Percentiles rank a stretch among this genome's conserved stretches.
Evolutionary conservation across 331 rosid genomes (phyloP).

Genomic region (Stylosanthes scabra): DNA sequence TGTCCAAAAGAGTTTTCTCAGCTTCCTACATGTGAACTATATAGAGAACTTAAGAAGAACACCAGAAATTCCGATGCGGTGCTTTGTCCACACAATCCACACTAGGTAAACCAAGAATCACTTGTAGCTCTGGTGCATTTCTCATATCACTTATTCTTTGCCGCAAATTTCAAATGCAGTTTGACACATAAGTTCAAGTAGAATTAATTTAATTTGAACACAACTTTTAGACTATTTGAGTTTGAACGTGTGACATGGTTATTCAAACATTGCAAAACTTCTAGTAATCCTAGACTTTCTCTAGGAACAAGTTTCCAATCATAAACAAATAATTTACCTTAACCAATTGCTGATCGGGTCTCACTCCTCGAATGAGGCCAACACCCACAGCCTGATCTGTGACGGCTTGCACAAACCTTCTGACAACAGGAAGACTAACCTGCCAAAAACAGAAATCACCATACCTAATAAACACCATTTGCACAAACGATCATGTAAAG

Average conservation of each 20-base stretch:
- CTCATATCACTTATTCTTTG: conserved; percentile 5
- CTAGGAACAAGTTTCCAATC: not conserved
- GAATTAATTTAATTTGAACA: conserved; percentile 2
- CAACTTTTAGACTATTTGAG: conserved; percentile 8
- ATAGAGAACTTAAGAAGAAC: not conserved
- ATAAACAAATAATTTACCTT: conserved; percentile 53
- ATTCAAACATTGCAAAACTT: not conserved
- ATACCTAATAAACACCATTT: conserved; percentile 12
- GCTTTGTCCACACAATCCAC: conserved; percentile 4
- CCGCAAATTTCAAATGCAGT: conserved; percentile 23
- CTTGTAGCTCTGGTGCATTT: conserved; percentile 2
- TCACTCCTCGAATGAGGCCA: conserved; percentile 89
- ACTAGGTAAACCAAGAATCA: conserved; percentile 1
- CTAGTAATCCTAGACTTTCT: conserved; percentile 8
- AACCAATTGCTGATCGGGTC: conserved; percentile 95
- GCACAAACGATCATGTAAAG: not conserved
- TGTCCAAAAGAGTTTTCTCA: conserved; percentile 24
- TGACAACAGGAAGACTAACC: conserved; percentile 99
- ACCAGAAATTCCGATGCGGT: not conserved
- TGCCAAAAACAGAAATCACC: conserved; percentile 51
- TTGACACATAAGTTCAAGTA: not conserved
- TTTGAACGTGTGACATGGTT: not conserved
- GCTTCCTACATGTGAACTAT: conserved; percentile 9
- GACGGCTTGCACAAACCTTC: conserved; percentile 96
- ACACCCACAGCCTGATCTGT: conserved; percentile 95